Base-by-base conservation (phyloP, 179 eudicot species). In the Spinacia oleracea region DNA sequence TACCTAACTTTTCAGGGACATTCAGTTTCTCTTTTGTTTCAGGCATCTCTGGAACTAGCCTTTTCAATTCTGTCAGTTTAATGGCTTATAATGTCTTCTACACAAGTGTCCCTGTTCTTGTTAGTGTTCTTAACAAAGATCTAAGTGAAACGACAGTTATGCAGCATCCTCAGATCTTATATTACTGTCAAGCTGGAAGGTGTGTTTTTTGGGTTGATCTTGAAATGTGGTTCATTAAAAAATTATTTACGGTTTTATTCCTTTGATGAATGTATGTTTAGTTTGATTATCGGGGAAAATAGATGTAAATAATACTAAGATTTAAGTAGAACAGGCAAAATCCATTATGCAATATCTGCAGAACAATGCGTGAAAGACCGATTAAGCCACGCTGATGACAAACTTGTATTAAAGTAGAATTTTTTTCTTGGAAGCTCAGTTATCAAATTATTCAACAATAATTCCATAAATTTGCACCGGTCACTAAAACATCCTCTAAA, bases 151-250 rank as follows among this genome's bases (percentile, higher is more conserved):
- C 84, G 66, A 93, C 98, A 8, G 99, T 96, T 78, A 89, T 96
- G 92, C 99, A 92, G 84, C 98, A 96, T 85, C 99, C 99, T 51
- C 99, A 96, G 85, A 93, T 96, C 85, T 89, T 96, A 72, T 96
- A 84, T 87, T 96, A 96, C 82, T 96, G 98, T 81, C 99, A 92
- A 86, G 98, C 98, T n/a, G 99, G 98, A 86, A 96, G 99, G 99
- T 96, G 55, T 27, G 63, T 74, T 67, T 38, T 71, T 18, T 23
- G 70, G 20, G 46, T 53, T 27, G 65, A 14, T 75, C 21, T 43
- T 8, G n/a, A 62, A 53, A 20, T 75, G 32, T 9, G 29, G n/a
- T 34, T 50, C 38, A 43, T 16, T 45, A 12, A 16, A 7, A 66
- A 27, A 3, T 60, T 10, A 60, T 12, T 27, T 60, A 29, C 5